These are phyloP conservation scores for Bocquillonia castaneifolia DNA, from an alignment of 441 rosid species.

Conservation along the genomic window DNA sequence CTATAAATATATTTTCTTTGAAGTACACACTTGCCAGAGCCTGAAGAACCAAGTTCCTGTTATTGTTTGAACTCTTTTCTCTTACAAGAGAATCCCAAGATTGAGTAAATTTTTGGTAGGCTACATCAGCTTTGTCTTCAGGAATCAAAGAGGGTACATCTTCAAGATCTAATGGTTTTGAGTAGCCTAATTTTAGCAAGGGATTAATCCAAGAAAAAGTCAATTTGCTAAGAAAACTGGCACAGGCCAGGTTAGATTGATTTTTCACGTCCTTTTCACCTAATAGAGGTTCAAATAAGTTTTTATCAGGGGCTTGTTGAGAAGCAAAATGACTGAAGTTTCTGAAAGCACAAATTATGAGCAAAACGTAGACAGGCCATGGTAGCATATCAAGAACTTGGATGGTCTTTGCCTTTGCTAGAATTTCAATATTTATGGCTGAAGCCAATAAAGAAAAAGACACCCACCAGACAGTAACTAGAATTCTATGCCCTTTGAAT, in stretches of 20 bases:
- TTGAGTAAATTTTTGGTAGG: slow-evolving; percentile 50
- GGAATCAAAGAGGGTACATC: slow-evolving; percentile 62
- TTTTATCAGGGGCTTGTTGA: slow-evolving; percentile 23
- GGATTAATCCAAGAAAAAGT: slow-evolving; percentile 77
- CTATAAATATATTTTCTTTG: slow-evolving; percentile 53
- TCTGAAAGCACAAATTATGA: no score
- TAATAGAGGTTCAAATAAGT: slow-evolving; percentile 48
- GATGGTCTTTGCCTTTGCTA: slow-evolving; percentile 32
- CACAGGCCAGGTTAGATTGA: slow-evolving; percentile 33
- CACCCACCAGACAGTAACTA: slow-evolving; percentile 62
- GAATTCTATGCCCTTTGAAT: slow-evolving; percentile 35
- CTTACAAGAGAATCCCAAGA: slow-evolving; percentile 48
- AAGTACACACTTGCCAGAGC: slow-evolving; percentile 50
- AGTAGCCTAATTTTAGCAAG: slow-evolving; percentile 57
- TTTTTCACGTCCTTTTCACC: slow-evolving; percentile 27
- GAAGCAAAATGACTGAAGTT: slow-evolving; percentile 21
- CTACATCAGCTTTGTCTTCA: slow-evolving; percentile 60
- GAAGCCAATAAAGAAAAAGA: slow-evolving; percentile 41
- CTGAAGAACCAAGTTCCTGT: slow-evolving; percentile 48
- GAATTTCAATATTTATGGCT: slow-evolving; percentile 38
- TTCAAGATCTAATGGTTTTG: slow-evolving; percentile 49
- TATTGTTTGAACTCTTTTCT: slow-evolving; percentile 27
- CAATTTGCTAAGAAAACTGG: slow-evolving; percentile 50
- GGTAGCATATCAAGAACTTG: slow-evolving; percentile 36
- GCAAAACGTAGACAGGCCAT: slow-evolving; percentile 45